phyloP scores from a whole-genome alignment of 202 grass and related monocot genomes.

The Digitaria exilis region DNA sequence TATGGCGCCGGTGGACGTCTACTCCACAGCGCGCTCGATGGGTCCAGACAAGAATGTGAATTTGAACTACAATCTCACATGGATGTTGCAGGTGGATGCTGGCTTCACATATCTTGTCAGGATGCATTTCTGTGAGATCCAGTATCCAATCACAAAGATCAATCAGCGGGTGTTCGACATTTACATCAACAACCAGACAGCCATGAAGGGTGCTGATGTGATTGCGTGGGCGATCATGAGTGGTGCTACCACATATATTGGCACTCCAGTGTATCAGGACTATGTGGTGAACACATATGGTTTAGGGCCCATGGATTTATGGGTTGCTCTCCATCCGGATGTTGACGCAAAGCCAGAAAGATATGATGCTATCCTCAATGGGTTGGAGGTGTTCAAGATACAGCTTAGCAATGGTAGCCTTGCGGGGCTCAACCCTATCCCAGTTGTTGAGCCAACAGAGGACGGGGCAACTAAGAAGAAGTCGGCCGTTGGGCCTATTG shows the following conservation, averaged over 20 bases:
- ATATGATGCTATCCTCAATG: constrained; percentile 85
- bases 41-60: constrained; percentile 57
- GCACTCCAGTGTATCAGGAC: constrained; percentile 68
- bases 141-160: constrained; percentile 44
- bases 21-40: constrained; percentile 79
- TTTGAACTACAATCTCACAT: constrained; percentile 64
- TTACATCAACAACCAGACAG: constrained; percentile 79
- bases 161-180: constrained; percentile 79
- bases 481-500: constrained; percentile 44
- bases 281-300: constrained; percentile 57
- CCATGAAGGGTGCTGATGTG: constrained; percentile 59
- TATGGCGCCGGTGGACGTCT: constrained; percentile 67
- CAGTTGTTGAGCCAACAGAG: background rate
- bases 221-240: constrained; percentile 15
- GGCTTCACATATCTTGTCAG: constrained; percentile 72
- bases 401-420: constrained; percentile 71
- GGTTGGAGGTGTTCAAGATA: constrained; percentile 90
- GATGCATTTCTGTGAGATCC: constrained; percentile 95
- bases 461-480: constrained; percentile 38
- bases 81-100: constrained; percentile 75
- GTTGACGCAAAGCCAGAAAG: constrained; percentile 25
- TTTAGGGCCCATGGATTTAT: constrained; percentile 64
- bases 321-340: constrained; percentile 72
- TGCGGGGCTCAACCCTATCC: constrained; percentile 72
- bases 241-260: constrained; percentile 43